A percentile compares a stretch with the other conserved stretches of the same genome.
Conservation (phyloP, 164 flowering plant species). For the Paratinospora sagittata region DNA sequence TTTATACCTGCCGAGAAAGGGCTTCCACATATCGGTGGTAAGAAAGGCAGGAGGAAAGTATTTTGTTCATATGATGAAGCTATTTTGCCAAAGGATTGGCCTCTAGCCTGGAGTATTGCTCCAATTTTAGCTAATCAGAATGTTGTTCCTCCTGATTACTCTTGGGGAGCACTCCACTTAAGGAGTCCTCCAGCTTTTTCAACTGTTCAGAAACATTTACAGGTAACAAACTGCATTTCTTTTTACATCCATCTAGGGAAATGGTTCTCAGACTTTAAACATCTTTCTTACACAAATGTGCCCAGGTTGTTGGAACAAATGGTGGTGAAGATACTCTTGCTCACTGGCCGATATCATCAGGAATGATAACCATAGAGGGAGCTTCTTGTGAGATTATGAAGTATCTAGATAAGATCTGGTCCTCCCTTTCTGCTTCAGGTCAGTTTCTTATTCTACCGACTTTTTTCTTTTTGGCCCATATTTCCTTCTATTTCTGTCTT, state of each 20-base stretch:
- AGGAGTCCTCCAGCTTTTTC: slow-evolving; percentile 85
- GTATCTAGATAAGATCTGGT: slow-evolving; percentile 77
- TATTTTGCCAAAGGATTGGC: slow-evolving; percentile 87
- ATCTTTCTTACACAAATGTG: not conserved
- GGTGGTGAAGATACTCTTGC: slow-evolving; percentile 93
- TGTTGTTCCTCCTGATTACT: slow-evolving; percentile 81
- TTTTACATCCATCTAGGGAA: slow-evolving; percentile 4
- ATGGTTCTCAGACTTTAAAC: not conserved
- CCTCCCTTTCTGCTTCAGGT: slow-evolving; percentile 83
- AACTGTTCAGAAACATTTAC: slow-evolving; percentile 73
- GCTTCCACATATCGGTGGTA: slow-evolving; percentile 63
- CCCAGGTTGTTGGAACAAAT: slow-evolving; percentile 71
- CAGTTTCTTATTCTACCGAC: slow-evolving; percentile 1
- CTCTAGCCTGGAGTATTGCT: slow-evolving; percentile 86
- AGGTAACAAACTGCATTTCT: slow-evolving; percentile 38
- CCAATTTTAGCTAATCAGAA: slow-evolving; percentile 68
- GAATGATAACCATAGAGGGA: slow-evolving; percentile 66
- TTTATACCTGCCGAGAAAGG: slow-evolving; percentile 88
- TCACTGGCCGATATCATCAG: slow-evolving; percentile 81
- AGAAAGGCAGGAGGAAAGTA: slow-evolving; percentile 71
- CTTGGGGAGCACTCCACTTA: slow-evolving; percentile 85
- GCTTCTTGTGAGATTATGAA: slow-evolving; percentile 72
- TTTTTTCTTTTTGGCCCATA: not conserved
- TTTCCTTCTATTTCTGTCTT: not conserved
- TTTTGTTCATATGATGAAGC: slow-evolving; percentile 78